These are phyloP conservation scores for Aureobasidium leucospermi DNA, from an alignment of 2,329 filamentous ascomycete species.

Conservation along the genomic window DNA sequence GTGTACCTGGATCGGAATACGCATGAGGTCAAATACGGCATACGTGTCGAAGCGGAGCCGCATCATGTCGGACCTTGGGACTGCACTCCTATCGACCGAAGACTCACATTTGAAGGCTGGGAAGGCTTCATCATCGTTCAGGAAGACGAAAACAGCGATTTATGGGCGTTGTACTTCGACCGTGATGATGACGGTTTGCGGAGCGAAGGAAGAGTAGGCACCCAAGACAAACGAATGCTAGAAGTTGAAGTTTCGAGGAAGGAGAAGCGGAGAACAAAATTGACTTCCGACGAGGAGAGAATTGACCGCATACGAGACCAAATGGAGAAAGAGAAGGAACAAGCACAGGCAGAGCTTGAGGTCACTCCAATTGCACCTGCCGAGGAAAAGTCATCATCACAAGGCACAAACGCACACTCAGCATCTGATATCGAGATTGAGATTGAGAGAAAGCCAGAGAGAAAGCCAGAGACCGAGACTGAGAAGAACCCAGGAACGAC, in stretches of 20 bases:
- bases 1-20: conserved; percentile 57
- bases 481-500: neutral
- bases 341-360: conserved; percentile 4
- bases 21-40: conserved; percentile 55
- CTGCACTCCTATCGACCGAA: conserved; percentile 58
- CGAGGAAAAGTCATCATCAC: neutral
- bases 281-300: conserved; percentile 22
- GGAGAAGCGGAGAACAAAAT: conserved; percentile 21
- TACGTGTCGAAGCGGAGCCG: conserved; percentile 60
- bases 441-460: neutral
- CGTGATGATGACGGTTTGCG: conserved; percentile 38
- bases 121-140: conserved; percentile 53
- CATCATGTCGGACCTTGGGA: conserved; percentile 77
- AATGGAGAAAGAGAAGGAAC: conserved; percentile 17
- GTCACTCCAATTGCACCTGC: neutral
- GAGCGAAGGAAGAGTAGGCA: conserved; percentile 19
- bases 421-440: neutral
- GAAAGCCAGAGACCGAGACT: neutral
- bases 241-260: conserved; percentile 26
- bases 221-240: conserved; percentile 24
- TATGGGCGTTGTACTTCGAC: conserved; percentile 49
- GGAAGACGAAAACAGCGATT: conserved; percentile 32
- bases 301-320: conserved; percentile 20
- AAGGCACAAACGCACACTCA: neutral
- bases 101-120: conserved; percentile 48